These are phyloP conservation scores for Mucor lusitanicus DNA, from an alignment of 371 early-diverging fungal species.

Conservation along the genomic window DNA sequence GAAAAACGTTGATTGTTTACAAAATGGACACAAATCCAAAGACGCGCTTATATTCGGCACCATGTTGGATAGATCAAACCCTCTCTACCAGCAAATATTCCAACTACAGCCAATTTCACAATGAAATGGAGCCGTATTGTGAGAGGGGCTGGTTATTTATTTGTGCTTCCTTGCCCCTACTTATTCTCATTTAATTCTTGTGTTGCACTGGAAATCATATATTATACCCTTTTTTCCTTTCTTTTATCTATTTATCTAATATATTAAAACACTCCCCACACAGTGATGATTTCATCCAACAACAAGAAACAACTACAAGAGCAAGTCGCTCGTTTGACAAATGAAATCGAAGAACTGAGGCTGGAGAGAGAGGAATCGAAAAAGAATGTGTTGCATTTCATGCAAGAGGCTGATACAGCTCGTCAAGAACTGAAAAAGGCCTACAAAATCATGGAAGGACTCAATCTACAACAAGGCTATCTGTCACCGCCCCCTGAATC, in stretches of 20 bases:
- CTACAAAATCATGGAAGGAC: conserved; percentile 17
- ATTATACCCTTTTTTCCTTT: neutral
- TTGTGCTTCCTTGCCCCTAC: neutral
- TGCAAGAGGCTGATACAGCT: conserved; percentile 36
- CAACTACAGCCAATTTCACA: conserved; percentile 23
- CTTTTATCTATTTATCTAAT: neutral
- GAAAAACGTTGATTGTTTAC: conserved; percentile 56
- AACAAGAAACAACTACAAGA: conserved; percentile 31
- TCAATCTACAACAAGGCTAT: conserved; percentile 1
- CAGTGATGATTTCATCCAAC: conserved; percentile 7
- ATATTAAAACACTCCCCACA: neutral
- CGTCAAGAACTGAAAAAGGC: conserved; percentile 30
- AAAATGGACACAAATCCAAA: conserved; percentile 50
- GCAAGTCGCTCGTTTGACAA: conserved; percentile 27
- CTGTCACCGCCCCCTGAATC: conserved; percentile 5
- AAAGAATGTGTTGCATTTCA: conserved; percentile 44
- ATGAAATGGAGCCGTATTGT: neutral
- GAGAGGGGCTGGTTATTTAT: neutral
- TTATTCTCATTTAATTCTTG: neutral
- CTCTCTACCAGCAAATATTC: conserved; percentile 36
- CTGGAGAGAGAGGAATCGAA: conserved; percentile 43
- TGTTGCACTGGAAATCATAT: neutral
- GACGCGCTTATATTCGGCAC: conserved; percentile 36
- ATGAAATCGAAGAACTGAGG: conserved; percentile 42
- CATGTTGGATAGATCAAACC: conserved; percentile 34